Evolutionary conservation across 441 rosid species (phyloP).

Genomic region (Syzygium malaccense): DNA sequence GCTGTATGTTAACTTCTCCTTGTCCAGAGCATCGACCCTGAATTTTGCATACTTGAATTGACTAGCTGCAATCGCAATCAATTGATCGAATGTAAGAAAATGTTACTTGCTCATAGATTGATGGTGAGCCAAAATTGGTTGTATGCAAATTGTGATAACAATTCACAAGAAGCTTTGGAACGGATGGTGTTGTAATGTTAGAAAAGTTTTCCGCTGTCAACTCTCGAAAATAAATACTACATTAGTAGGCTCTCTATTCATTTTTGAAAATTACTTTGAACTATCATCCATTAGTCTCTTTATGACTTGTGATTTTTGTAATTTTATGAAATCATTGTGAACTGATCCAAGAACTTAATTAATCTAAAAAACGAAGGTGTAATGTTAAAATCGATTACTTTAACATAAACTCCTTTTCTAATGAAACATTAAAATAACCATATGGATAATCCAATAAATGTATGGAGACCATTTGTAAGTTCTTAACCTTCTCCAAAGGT

Average conservation of each 20-base stretch:
- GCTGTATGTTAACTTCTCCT: slow-evolving; percentile 1
- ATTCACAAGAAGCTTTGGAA: not conserved
- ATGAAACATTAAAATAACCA: not conserved
- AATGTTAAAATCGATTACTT: not conserved
- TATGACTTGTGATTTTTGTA: not conserved
- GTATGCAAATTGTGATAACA: not conserved
- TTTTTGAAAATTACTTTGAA: not conserved
- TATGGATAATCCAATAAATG: not conserved
- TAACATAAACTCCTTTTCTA: not conserved
- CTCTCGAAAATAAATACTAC: not conserved
- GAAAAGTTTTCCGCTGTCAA: not conserved
- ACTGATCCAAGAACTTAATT: not conserved
- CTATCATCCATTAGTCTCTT: not conserved
- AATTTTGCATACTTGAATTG: slow-evolving; percentile 1
- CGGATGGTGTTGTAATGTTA: not conserved
- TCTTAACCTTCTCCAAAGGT: not conserved
- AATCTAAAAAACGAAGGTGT: not conserved
- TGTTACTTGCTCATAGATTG: not conserved
- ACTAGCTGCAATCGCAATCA: not conserved
- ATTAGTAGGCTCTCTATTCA: not conserved
- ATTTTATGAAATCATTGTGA: not conserved
- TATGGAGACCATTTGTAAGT: not conserved
- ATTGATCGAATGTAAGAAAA: not conserved
- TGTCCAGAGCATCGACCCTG: not conserved
- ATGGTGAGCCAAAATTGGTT: not conserved